A percentile compares a stretch with the other conserved stretches of the same genome.
These are phyloP conservation scores for Medicago ruthenica DNA, from an alignment of 306 rosid species.

Conservation along the genomic window DNA sequence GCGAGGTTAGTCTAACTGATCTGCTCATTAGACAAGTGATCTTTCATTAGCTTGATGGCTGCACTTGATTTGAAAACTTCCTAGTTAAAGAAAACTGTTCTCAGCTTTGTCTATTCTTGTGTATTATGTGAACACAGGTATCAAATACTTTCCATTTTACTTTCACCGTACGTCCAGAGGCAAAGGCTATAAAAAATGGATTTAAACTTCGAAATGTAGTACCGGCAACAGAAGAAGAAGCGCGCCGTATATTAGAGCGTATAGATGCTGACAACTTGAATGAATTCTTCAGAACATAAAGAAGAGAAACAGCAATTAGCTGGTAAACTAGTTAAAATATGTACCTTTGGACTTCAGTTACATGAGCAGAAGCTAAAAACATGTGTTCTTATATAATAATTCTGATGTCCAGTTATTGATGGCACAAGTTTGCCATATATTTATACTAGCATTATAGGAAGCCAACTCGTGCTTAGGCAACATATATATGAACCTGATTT, in stretches of 20 bases:
- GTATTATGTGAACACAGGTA: conserved; percentile 50
- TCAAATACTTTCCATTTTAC: conserved; percentile 85
- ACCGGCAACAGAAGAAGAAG: conserved; percentile 98
- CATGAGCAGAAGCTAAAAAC: conserved; percentile 25
- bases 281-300: conserved; percentile 37
- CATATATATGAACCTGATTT: conserved; percentile 21
- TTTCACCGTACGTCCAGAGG: conserved; percentile 87
- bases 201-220: conserved; percentile 73
- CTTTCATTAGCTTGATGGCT: not conserved
- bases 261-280: conserved; percentile 75
- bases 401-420: conserved; percentile 16
- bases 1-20: conserved; percentile 67
- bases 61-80: not conserved
- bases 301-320: conserved; percentile 39
- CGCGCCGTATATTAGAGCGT: conserved; percentile 74
- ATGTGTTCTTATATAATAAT: conserved; percentile 27
- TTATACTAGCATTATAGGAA: conserved; percentile 18
- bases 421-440: conserved; percentile 13
- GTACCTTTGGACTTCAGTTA: not conserved
- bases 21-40: conserved; percentile 13
- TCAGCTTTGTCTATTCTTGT: not conserved
- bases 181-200: conserved; percentile 65
- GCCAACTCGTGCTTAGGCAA: conserved; percentile 23
- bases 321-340: conserved; percentile 8
- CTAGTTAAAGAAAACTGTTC: conserved; percentile 26